phyloP scores from a whole-genome alignment of 2,329 filamentous ascomycete genomes.

The Fusarium decemcellulare region DNA sequence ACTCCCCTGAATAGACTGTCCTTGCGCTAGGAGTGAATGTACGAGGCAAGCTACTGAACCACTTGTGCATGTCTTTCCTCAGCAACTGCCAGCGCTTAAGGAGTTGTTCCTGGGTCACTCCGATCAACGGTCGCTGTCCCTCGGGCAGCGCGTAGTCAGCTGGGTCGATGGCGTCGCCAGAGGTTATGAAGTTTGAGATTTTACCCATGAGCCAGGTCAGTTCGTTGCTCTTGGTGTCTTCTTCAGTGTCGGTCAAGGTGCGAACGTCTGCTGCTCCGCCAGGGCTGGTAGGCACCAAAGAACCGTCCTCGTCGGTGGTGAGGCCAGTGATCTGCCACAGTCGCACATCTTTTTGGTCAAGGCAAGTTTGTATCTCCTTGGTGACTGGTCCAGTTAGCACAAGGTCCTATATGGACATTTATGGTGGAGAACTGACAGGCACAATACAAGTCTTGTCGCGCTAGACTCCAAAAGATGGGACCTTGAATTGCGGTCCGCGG shows the following conservation, averaged over 20 bases:
- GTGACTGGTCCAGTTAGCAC: constrained; percentile 24
- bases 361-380: constrained; percentile 44
- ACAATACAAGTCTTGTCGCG: constrained; percentile 38
- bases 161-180: constrained; percentile 63
- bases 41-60: constrained; percentile 29
- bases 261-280: constrained; percentile 56
- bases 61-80: constrained; percentile 31
- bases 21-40: constrained; percentile 36
- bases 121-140: constrained; percentile 31
- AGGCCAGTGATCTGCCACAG: constrained; percentile 77
- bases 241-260: constrained; percentile 66
- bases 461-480: constrained; percentile 44
- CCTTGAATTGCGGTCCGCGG: constrained; percentile 40
- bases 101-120: constrained; percentile 39
- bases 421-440: constrained; percentile 21
- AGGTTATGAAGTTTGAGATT: constrained; percentile 75
- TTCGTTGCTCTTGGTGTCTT: constrained; percentile 75
- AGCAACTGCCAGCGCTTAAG: constrained; percentile 39
- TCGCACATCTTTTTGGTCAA: constrained; percentile 72
- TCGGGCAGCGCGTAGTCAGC: constrained; percentile 45
- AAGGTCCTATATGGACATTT: fast-evolving
- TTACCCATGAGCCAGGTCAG: constrained; percentile 77
- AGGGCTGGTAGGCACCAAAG: constrained; percentile 50
- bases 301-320: constrained; percentile 54
- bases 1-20: background rate